These are phyloP conservation scores for Apiotrichum veenhuisii DNA, from an alignment of 1,284 basidiomycete species.

Conservation along the genomic window DNA sequence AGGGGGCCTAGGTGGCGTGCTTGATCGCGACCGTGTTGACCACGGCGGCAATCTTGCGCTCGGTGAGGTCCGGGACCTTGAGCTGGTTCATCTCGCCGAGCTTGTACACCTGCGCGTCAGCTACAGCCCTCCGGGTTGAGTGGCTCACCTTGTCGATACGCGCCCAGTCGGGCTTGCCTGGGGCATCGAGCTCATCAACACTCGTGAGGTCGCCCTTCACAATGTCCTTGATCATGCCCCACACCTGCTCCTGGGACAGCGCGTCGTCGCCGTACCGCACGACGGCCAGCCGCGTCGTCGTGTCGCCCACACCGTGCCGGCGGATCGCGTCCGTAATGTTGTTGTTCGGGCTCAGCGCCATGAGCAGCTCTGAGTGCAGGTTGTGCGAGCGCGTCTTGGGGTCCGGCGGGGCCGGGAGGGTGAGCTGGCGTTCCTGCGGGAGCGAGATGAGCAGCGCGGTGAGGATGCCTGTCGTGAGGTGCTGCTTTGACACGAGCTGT, in stretches of 20 bases:
- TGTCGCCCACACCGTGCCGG: constrained; percentile 73
- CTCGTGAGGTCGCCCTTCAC: constrained; percentile 47
- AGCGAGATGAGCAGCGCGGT: constrained; percentile 69
- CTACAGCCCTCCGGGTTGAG: neutral
- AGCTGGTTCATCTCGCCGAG: constrained; percentile 55
- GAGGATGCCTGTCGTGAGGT: constrained; percentile 74
- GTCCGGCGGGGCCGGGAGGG: constrained; percentile 11
- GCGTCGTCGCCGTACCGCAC: constrained; percentile 58
- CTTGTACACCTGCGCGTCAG: constrained; percentile 64
- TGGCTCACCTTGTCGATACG: constrained; percentile 64
- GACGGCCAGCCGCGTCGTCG: constrained; percentile 65
- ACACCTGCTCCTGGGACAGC: constrained; percentile 40
- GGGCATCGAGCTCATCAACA: constrained; percentile 9
- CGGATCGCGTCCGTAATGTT: constrained; percentile 84
- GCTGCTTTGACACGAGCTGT: constrained; percentile 50
- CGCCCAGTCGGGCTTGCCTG: constrained; percentile 55
- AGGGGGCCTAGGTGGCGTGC: constrained; percentile 53
- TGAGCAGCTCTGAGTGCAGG: constrained; percentile 74
- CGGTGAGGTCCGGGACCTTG: constrained; percentile 37
- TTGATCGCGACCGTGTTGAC: constrained; percentile 76
- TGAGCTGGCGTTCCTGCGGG: constrained; percentile 10
- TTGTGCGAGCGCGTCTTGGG: constrained; percentile 42
- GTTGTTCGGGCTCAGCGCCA: constrained; percentile 74
- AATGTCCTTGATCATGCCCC: constrained; percentile 56
- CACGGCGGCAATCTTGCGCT: constrained; percentile 63